These are phyloP conservation scores for Brettanomyces anomalus DNA, from an alignment of 805 yeast species.

Conservation along the genomic window DNA sequence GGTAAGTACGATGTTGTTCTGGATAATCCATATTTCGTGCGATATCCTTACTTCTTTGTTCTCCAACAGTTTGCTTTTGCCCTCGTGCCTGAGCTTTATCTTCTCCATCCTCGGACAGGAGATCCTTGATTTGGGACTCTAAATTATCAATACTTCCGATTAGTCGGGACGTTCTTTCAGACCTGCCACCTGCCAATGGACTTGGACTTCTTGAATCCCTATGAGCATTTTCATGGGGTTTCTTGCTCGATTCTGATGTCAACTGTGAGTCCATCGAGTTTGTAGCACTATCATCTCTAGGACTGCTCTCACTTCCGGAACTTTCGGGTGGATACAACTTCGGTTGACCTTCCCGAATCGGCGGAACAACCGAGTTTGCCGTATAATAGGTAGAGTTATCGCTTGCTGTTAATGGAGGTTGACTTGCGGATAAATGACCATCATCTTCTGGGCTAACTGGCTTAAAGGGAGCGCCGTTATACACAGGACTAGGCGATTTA, in stretches of 20 bases:
- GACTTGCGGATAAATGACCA: too few relatives aligned
- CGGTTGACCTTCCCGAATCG: not conserved
- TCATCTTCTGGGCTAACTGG: too few relatives aligned
- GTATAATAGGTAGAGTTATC: not conserved
- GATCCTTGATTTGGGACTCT: constrained; percentile 19
- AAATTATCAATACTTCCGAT: constrained; percentile 20
- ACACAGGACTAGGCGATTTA: too few relatives aligned
- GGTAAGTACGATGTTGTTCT: too few relatives aligned
- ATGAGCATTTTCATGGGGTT: too few relatives aligned
- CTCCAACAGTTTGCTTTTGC: too few relatives aligned
- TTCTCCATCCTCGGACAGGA: constrained; percentile 6
- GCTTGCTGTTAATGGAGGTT: too few relatives aligned
- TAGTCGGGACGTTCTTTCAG: constrained; percentile 8
- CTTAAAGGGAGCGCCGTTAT: too few relatives aligned
- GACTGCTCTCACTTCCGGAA: not conserved
- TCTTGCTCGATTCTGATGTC: too few relatives aligned
- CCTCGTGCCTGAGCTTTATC: not conserved
- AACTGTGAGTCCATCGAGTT: not conserved
- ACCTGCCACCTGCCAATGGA: not conserved
- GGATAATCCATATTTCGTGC: too few relatives aligned
- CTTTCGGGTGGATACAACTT: not conserved
- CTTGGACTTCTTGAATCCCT: not conserved
- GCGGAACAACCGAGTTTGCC: not conserved
- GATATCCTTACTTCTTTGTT: too few relatives aligned
- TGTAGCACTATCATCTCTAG: not conserved